A percentile compares a stretch with the other conserved stretches of the same genome.
These are phyloP conservation scores for Prunus fruticosa DNA, from an alignment of 306 rosid genomes.

Conservation along the genomic window DNA sequence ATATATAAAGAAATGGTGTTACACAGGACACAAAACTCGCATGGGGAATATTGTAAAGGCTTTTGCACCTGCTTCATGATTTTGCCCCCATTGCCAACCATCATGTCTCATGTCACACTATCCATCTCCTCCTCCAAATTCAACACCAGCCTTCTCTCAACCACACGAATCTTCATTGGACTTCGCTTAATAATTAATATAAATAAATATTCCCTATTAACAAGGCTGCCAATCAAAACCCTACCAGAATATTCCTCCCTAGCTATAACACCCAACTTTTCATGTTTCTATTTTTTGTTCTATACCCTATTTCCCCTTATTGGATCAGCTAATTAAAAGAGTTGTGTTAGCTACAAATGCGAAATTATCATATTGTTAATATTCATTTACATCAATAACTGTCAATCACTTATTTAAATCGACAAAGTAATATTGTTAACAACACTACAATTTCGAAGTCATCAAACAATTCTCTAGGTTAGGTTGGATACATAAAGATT, in stretches of 20 bases:
- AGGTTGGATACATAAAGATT: no score
- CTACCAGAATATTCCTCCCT: neutral
- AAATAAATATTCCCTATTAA: neutral
- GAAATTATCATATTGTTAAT: no score
- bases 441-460: neutral
- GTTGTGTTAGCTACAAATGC: no score
- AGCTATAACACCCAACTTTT: neutral
- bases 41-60: slow-evolving; percentile 2
- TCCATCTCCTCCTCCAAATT: neutral
- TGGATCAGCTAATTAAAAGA: no score
- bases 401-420: no score
- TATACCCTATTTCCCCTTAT: no score
- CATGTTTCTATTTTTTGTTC: neutral
- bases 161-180: slow-evolving; percentile 19
- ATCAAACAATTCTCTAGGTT: neutral
- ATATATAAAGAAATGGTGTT: neutral
- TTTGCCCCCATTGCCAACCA: slow-evolving; percentile 33
- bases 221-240: slow-evolving; percentile 7
- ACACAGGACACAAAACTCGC: slow-evolving; percentile 1
- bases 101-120: slow-evolving; percentile 18
- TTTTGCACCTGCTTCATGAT: slow-evolving; percentile 18
- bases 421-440: neutral
- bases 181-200: neutral
- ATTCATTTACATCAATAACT: neutral
- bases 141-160: neutral